A percentile compares a stretch with the other conserved stretches of the same genome.
Evolutionary conservation across 2,329 filamentous ascomycete genomes (phyloP).

Genomic region (Harringtonia aguacate): DNA sequence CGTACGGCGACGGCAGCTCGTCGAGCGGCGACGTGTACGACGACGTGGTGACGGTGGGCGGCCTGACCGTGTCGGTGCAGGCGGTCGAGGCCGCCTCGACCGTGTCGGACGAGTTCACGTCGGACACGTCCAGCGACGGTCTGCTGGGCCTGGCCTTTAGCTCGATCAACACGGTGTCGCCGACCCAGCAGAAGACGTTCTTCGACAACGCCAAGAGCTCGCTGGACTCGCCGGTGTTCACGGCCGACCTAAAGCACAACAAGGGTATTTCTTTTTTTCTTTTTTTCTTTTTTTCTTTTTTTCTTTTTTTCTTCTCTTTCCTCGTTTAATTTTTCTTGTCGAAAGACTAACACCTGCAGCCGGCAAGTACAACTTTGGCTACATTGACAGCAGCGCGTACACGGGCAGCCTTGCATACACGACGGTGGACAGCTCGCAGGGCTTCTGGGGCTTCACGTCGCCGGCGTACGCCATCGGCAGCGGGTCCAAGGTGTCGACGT

Average conservation of each 20-base stretch:
- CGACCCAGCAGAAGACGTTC: slow-evolving; percentile 17
- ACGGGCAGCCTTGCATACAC: slow-evolving; percentile 41
- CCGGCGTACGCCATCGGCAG: slow-evolving; percentile 19
- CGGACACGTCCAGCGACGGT: slow-evolving; percentile 14
- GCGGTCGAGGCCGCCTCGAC: slow-evolving; percentile 19
- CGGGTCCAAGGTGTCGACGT: slow-evolving; percentile 13
- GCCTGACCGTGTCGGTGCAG: slow-evolving; percentile 17
- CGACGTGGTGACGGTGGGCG: slow-evolving; percentile 20
- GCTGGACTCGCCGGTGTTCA: slow-evolving; percentile 21
- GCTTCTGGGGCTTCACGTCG: slow-evolving; percentile 27
- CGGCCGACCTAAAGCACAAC: slow-evolving; percentile 21
- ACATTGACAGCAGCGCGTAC: slow-evolving; percentile 42
- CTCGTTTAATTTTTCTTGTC: not conserved
- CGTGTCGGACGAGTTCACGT: slow-evolving; percentile 17
- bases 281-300: not conserved
- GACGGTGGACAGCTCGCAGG: slow-evolving; percentile 28
- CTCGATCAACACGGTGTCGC: slow-evolving; percentile 19
- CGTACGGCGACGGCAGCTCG: slow-evolving; percentile 20
- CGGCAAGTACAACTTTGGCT: slow-evolving; percentile 44
- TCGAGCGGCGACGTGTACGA: slow-evolving; percentile 21
- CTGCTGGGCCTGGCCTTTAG: slow-evolving; percentile 19
- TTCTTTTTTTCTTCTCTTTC: not conserved
- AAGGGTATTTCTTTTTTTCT: slow-evolving; percentile 17
- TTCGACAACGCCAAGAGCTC: slow-evolving; percentile 22
- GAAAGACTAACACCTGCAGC: slow-evolving; percentile 5